A percentile compares a stretch with the other conserved stretches of the same genome.
These are phyloP conservation scores for Aspergillus sp. DNA, from an alignment of 2,329 filamentous ascomycete species.

Conservation along the genomic window DNA sequence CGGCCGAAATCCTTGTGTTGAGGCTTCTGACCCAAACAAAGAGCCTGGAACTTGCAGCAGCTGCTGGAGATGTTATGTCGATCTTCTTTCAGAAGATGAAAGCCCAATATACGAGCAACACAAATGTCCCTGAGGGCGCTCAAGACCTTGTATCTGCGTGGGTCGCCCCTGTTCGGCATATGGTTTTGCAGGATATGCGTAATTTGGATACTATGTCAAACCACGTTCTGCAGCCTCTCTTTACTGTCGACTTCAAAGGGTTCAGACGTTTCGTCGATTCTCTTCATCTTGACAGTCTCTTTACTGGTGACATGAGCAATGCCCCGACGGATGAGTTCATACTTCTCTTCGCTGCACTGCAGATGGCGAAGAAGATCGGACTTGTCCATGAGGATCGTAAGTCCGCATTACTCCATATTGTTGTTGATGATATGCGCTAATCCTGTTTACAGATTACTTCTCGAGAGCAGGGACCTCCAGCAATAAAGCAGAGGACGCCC, in stretches of 20 bases:
- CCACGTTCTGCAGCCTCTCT: slow-evolving; percentile 37
- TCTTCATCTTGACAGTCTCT: slow-evolving; percentile 53
- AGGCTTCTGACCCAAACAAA: slow-evolving; percentile 32
- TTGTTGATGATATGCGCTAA: slow-evolving; percentile 8
- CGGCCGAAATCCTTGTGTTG: slow-evolving; percentile 31
- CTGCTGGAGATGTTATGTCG: slow-evolving; percentile 28
- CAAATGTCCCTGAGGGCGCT: slow-evolving; percentile 6
- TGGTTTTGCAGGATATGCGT: slow-evolving; percentile 36
- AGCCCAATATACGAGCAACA: slow-evolving; percentile 1
- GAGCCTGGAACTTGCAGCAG: slow-evolving; percentile 27
- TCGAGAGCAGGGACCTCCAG: slow-evolving; percentile 18
- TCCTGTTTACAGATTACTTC: slow-evolving; percentile 23
- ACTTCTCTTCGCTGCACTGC: slow-evolving; percentile 65
- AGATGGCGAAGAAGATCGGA: slow-evolving; percentile 68
- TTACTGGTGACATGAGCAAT: slow-evolving; percentile 46
- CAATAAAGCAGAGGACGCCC: slow-evolving; percentile 11
- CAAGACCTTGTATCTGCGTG: slow-evolving; percentile 28
- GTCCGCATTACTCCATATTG: slow-evolving; percentile 17
- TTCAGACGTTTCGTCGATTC: slow-evolving; percentile 54
- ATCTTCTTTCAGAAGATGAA: slow-evolving; percentile 31
- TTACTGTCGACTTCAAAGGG: slow-evolving; percentile 30
- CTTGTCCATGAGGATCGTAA: slow-evolving; percentile 67
- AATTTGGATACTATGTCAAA: slow-evolving; percentile 35
- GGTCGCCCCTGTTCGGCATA: slow-evolving; percentile 36
- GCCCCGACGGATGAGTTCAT: slow-evolving; percentile 56